Percentiles rank a stretch among this genome's conserved stretches.
phyloP scores from a whole-genome alignment of 2,329 filamentous ascomycete genomes.

The Pseudohalonectria lignicola region DNA sequence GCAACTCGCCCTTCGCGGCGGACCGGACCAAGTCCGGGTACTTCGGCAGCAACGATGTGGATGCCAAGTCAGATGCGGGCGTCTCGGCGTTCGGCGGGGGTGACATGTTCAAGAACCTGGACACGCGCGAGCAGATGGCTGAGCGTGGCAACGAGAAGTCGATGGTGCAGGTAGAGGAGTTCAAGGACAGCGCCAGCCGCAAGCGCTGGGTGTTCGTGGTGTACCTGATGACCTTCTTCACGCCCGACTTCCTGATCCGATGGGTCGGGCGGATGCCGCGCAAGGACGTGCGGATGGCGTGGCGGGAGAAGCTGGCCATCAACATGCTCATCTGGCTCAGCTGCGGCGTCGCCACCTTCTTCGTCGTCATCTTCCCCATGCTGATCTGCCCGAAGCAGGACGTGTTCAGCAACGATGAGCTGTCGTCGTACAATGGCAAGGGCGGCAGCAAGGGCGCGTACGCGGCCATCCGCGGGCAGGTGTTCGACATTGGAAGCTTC shows the following conservation, averaged over 20 bases:
- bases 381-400: slow-evolving; percentile 87
- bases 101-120: slow-evolving; percentile 97
- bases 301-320: slow-evolving; percentile 96
- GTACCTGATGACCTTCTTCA: slow-evolving; percentile 72
- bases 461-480: slow-evolving; percentile 75
- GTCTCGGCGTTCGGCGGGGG: slow-evolving; percentile 83
- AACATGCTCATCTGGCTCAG: slow-evolving; percentile 93
- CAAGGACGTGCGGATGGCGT: slow-evolving; percentile 84
- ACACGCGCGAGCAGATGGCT: slow-evolving; percentile 87
- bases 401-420: slow-evolving; percentile 70
- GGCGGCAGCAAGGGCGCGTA: slow-evolving; percentile 49
- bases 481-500: slow-evolving; percentile 72
- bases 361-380: slow-evolving; percentile 70
- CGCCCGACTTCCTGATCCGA: slow-evolving; percentile 76
- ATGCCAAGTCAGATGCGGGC: slow-evolving; percentile 83
- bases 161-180: slow-evolving; percentile 82
- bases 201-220: slow-evolving; percentile 87
- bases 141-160: slow-evolving; percentile 90
- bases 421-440: slow-evolving; percentile 65
- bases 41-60: slow-evolving; percentile 67
- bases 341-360: slow-evolving; percentile 70
- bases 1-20: slow-evolving; percentile 34
- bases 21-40: slow-evolving; percentile 73
- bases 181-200: slow-evolving; percentile 63
- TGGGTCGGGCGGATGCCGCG: slow-evolving; percentile 75